phyloP scores from a whole-genome alignment of 2,329 filamentous ascomycete genomes.

The Colletotrichum liaoningense region DNA sequence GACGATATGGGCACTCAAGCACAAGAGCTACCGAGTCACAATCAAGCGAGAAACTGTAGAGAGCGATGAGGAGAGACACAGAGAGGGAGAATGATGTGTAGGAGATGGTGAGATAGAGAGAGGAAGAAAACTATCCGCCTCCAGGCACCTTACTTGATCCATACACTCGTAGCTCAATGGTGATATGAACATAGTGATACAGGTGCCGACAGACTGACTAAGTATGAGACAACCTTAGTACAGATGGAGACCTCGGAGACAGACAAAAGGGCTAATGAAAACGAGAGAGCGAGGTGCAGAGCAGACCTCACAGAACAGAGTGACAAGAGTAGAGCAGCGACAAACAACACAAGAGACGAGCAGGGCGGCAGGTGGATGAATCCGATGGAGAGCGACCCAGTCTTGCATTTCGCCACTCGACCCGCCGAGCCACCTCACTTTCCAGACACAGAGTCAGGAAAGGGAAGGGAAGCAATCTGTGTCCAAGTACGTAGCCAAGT shows the following conservation, averaged over 20 bases:
- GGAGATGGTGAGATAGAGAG: not conserved
- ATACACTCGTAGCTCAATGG: not conserved
- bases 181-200: not conserved
- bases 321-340: not conserved
- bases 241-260: not conserved
- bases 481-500: not conserved
- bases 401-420: slow-evolving; percentile 27
- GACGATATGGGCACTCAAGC: not conserved
- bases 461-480: not conserved
- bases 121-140: not conserved
- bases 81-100: not conserved
- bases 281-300: not conserved
- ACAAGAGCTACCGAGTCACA: not conserved
- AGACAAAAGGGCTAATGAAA: not conserved
- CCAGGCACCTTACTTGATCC: not conserved
- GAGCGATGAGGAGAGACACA: not conserved
- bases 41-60: not conserved
- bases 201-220: not conserved
- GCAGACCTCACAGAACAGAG: not conserved
- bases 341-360: not conserved
- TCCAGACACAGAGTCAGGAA: slow-evolving; percentile 1
- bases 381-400: slow-evolving; percentile 14
- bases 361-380: not conserved
- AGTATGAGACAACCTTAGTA: not conserved
- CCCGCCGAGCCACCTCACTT: slow-evolving; percentile 22